Conservation (phyloP, 2,329 filamentous ascomycete genomes). For the Cytospora mali region DNA sequence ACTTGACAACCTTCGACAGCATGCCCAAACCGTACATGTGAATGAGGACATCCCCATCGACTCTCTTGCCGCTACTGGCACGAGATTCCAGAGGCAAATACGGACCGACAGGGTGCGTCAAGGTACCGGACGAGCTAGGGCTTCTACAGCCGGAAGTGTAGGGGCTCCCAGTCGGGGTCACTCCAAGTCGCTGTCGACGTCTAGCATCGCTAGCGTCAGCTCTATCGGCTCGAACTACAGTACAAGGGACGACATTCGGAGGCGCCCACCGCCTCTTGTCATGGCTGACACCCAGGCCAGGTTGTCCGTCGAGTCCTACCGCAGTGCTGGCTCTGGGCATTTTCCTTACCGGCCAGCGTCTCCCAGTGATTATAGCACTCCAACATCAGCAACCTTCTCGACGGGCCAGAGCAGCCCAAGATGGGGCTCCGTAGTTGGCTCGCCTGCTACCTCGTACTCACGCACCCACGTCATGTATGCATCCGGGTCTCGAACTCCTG, state of each 20-base stretch:
- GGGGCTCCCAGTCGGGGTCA: conserved; percentile 75
- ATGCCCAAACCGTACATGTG: conserved; percentile 95
- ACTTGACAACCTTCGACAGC: conserved; percentile 91
- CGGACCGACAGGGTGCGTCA: conserved; percentile 82
- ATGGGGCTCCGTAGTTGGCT: conserved; percentile 68
- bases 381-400: conserved; percentile 81
- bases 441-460: conserved; percentile 71
- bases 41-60: conserved; percentile 96
- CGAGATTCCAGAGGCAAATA: conserved; percentile 89
- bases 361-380: conserved; percentile 76
- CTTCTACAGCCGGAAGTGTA: conserved; percentile 75
- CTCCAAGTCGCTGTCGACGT: conserved; percentile 82
- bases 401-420: conserved; percentile 75
- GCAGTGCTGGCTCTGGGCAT: conserved; percentile 63
- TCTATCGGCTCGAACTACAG: conserved; percentile 69
- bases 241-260: conserved; percentile 66
- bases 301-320: conserved; percentile 69
- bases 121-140: conserved; percentile 70
- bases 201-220: conserved; percentile 77
- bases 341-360: conserved; percentile 70
- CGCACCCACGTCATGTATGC: conserved; percentile 73
- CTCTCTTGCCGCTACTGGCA: conserved; percentile 89
- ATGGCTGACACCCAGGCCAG: conserved; percentile 75
- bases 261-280: conserved; percentile 78
- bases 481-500: conserved; percentile 64